A percentile compares a stretch with the other conserved stretches of the same genome.
phyloP scores from a whole-genome alignment of 257 asterid species.

The Vinca minor region DNA sequence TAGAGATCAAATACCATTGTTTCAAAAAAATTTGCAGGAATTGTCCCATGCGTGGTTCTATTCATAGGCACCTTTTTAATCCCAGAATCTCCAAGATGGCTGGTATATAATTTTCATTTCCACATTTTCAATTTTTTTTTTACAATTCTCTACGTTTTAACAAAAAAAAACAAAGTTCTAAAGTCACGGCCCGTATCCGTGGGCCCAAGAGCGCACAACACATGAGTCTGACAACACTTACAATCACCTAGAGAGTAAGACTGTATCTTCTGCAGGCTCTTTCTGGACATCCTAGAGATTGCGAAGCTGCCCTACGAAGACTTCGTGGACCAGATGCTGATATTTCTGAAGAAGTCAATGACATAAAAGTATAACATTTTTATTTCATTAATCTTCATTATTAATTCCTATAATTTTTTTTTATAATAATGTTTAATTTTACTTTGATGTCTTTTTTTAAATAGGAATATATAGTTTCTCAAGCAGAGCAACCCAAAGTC shows the following conservation, averaged over 20 bases:
- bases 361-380: background rate
- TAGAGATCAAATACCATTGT: no score
- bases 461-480: conserved; percentile 10
- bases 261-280: background rate
- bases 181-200: no score
- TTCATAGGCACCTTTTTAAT: background rate
- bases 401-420: no score
- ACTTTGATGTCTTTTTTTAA: no score
- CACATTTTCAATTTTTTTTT: no score
- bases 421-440: no score
- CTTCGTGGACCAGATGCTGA: background rate
- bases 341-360: background rate
- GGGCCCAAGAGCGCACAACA: no score
- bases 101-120: background rate
- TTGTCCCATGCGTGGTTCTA: background rate
- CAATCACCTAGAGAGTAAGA: no score
- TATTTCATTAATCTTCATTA: background rate
- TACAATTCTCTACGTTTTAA: no score
- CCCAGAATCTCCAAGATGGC: background rate
- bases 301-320: background rate
- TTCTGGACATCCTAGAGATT: background rate
- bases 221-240: no score
- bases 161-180: no score
- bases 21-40: background rate
- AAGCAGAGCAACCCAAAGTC: conserved; percentile 18